Evolutionary conservation across 495 filamentous ascomycete genomes (phyloP).

Genomic region (Podospora bellae-mahoneyi): DNA sequence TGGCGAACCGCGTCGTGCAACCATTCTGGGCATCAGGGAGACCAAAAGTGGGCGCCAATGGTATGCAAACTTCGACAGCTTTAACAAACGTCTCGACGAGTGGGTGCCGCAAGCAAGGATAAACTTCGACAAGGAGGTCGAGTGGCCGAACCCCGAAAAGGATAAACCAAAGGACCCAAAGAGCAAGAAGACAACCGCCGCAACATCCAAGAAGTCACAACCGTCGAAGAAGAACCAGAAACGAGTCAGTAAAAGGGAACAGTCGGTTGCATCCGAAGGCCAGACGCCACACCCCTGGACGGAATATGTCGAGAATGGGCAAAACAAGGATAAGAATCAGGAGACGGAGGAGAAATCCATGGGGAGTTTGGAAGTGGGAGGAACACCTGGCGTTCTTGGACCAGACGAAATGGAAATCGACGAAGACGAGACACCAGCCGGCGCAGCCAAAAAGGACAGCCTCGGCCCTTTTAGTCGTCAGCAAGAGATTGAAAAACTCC

Average conservation of each 20-base stretch:
- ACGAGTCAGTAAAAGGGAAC: conserved; percentile 48
- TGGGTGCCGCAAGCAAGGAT: conserved; percentile 82
- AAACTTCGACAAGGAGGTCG: conserved; percentile 64
- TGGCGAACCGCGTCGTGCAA: conserved; percentile 81
- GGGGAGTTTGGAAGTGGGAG: conserved; percentile 35
- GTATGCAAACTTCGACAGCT: conserved; percentile 98
- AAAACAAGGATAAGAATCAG: conserved; percentile 30
- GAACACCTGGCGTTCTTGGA: conserved; percentile 32
- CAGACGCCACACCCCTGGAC: conserved; percentile 48
- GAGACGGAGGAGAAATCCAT: conserved; percentile 36
- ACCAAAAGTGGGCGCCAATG: conserved; percentile 80
- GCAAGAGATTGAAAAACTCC: conserved; percentile 92
- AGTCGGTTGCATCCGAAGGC: conserved; percentile 45
- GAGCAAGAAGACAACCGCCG: conserved; percentile 40
- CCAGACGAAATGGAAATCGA: conserved; percentile 50
- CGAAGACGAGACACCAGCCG: conserved; percentile 41
- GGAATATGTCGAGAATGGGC: conserved; percentile 37
- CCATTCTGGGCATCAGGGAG: conserved; percentile 84
- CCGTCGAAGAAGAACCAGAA: conserved; percentile 54
- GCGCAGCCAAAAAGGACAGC: conserved; percentile 41
- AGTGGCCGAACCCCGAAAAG: conserved; percentile 57
- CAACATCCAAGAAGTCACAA: conserved; percentile 44
- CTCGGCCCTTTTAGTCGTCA: conserved; percentile 66
- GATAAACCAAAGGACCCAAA: conserved; percentile 54
- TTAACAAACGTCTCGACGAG: conserved; percentile 98